A percentile compares a stretch with the other conserved stretches of the same genome.
These are phyloP conservation scores for Ostreobium quekettii DNA, from an alignment of 139 green algal species.

Conservation along the genomic window DNA sequence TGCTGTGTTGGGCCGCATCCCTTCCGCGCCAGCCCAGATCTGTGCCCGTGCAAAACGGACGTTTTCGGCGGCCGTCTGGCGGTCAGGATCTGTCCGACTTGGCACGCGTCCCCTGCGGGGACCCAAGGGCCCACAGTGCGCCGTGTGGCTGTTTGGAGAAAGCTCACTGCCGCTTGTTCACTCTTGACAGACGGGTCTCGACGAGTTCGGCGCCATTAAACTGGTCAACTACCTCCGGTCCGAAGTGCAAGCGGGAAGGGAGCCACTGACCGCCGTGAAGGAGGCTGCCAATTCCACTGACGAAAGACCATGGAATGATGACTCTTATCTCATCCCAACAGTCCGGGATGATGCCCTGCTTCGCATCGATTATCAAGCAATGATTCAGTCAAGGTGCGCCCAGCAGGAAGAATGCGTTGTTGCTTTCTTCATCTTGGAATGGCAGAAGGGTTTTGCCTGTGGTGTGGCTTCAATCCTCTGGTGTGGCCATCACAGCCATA, in stretches of 20 bases:
- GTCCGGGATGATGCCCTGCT: slow-evolving; percentile 67
- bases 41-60: too few relatives aligned
- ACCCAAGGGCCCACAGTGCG: not conserved
- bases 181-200: slow-evolving; percentile 28
- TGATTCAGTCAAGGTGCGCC: not conserved
- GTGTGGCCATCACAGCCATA: too few relatives aligned
- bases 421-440: not conserved
- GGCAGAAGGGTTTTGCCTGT: too few relatives aligned
- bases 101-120: not conserved
- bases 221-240: slow-evolving; percentile 74
- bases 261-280: slow-evolving; percentile 35
- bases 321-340: slow-evolving; percentile 53
- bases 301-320: slow-evolving; percentile 39
- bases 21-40: too few relatives aligned
- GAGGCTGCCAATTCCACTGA: slow-evolving; percentile 1
- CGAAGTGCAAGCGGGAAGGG: slow-evolving; percentile 34
- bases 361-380: slow-evolving; percentile 62
- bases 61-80: too few relatives aligned
- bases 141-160: not conserved
- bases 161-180: not conserved
- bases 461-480: too few relatives aligned
- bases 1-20: too few relatives aligned
- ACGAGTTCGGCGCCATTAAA: slow-evolving; percentile 64
- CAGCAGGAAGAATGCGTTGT: slow-evolving; percentile 5
- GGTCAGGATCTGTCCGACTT: too few relatives aligned